Evolutionary conservation across 192 early-diverging fungal species (phyloP), one percentile per base, ranked within the genome.

Genomic region (Rhizoclosmatium sp.): DNA sequence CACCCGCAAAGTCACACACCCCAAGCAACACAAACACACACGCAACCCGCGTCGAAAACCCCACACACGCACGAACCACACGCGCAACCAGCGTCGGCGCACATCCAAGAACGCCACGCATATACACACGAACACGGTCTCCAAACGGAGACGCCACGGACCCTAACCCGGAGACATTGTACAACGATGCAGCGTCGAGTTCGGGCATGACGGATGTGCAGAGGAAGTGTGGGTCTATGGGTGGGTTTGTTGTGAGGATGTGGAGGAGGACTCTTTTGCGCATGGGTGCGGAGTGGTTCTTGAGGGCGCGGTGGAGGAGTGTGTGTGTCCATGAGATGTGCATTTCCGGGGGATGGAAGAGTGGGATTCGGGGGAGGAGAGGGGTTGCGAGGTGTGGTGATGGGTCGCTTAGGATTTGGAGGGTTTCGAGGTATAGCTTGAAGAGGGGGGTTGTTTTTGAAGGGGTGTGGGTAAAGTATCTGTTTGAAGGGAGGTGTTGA

Each of bases 321-420:
- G 71, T 54, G 16, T 56, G n/a, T 69, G 71, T 76, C 83, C 83
- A 84, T 9, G 65, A 65, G 2, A 14, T 21, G 58, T 84, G 73
- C 10, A 84, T 44, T 68, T 42, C 31, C 4, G 40, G 9, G 65
- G 40, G 47, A 59, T 54, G 58, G 69, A 80, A 58, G 47, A 51
- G 45, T 16, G 47, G 19, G 60, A 90, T 67, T 44, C 85, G 82
- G 10, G 88, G 88, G 7, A 90, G 42, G 19, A 86, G 68, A 3
- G 89, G 89, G 65, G 86, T 85, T 0, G 89, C 75, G 14, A 90
- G 76, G 69, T 90, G 89, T n/a, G 75, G 49, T 7, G 73, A 75
- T 3, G 74, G 68, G 71, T 89, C 86, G 47, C 86, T 81, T 49
- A 87, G 75, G 68, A 79, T 83, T 47, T 90, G 88, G 51, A 84